Evolutionary conservation across 176 grass and related monocot genomes (phyloP).

Genomic region (Eleusine coracana): DNA sequence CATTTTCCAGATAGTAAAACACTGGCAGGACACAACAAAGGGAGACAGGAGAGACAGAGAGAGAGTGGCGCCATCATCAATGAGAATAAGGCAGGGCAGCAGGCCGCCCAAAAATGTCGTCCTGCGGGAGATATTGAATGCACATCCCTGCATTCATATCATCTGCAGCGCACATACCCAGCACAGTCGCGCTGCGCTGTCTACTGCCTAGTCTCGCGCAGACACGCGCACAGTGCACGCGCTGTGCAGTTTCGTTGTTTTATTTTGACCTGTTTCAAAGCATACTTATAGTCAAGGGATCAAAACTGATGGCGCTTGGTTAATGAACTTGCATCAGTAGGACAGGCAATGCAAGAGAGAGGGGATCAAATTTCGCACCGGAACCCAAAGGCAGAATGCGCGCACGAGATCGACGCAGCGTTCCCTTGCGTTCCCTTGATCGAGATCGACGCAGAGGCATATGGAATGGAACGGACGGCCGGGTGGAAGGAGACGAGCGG

Average conservation of each 20-base stretch:
- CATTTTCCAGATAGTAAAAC: conserved; percentile 47
- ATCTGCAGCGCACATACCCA: background rate
- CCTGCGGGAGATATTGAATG: conserved; percentile 54
- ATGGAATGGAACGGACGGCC: no score
- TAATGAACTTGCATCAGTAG: no score
- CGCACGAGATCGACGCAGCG: no score
- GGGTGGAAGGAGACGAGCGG: no score
- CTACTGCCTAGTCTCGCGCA: conserved; percentile 14
- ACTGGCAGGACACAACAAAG: conserved; percentile 34
- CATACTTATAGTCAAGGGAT: background rate
- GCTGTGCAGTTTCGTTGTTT: background rate
- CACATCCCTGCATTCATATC: conserved; percentile 48
- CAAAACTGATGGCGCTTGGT: background rate
- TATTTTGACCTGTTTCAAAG: background rate
- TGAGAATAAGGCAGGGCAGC: conserved; percentile 2
- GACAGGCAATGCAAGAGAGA: background rate
- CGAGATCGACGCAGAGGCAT: no score
- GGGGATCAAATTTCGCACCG: background rate
- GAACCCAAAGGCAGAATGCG: background rate
- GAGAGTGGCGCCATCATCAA: conserved; percentile 10
- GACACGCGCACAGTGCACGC: conserved; percentile 16
- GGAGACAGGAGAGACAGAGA: background rate
- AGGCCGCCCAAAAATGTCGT: conserved; percentile 63
- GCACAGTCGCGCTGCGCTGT: conserved; percentile 33
- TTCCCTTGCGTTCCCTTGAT: no score